Evolutionary conservation across 805 yeast genomes (phyloP).

Genomic region (Teunomyces stri): DNA sequence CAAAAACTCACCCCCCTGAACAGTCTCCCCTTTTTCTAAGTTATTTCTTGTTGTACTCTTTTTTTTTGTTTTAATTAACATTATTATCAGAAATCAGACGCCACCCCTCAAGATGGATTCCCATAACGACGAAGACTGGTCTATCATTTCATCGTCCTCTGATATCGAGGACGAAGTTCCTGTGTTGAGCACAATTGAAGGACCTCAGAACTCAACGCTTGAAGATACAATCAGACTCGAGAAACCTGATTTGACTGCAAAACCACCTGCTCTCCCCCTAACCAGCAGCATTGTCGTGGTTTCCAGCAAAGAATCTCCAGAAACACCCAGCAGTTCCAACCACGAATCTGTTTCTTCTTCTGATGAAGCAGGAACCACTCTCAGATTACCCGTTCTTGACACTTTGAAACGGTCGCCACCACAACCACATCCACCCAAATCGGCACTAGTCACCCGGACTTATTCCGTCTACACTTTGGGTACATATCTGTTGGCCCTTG

Average conservation of each 20-base stretch:
- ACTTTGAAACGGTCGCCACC: background rate
- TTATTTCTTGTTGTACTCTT: background rate
- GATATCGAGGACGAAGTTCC: conserved; percentile 37
- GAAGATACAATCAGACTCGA: background rate
- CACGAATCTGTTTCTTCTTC: background rate
- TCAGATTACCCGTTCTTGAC: background rate
- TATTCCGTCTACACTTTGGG: background rate
- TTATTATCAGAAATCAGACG: conserved; percentile 5
- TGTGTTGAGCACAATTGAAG: conserved; percentile 12
- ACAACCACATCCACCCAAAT: background rate
- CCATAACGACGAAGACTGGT: conserved; percentile 41
- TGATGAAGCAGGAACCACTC: background rate
- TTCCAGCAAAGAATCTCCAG: background rate
- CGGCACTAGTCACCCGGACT: background rate
- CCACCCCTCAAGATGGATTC: conserved; percentile 7
- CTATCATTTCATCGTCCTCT: conserved; percentile 42
- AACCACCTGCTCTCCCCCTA: background rate
- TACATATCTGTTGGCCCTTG: background rate
- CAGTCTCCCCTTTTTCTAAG: background rate
- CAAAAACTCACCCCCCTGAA: no score
- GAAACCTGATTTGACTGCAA: background rate
- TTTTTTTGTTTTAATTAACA: background rate
- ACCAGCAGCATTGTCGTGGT: background rate
- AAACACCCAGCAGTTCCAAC: background rate
- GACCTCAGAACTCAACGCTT: background rate